Evolutionary conservation across 2,329 filamentous ascomycete genomes (phyloP).

Genomic region (Aspergillus eucalypticola): DNA sequence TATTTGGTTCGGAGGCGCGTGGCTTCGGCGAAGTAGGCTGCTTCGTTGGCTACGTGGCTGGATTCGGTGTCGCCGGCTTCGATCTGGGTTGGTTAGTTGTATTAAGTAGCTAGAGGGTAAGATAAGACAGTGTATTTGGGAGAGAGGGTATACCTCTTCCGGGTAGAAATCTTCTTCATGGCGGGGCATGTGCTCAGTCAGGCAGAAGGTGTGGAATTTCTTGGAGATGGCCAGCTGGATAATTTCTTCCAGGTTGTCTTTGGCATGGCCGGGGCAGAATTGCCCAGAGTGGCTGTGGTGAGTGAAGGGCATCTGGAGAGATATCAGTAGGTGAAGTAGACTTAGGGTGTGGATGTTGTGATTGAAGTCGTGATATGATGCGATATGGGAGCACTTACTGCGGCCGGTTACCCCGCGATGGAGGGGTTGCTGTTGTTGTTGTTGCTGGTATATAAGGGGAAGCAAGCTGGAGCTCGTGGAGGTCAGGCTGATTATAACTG

Average conservation of each 20-base stretch:
- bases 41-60: slow-evolving; percentile 49
- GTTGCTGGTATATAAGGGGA: neutral
- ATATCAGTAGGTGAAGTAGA: neutral
- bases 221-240: slow-evolving; percentile 74
- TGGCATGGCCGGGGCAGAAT: slow-evolving; percentile 89
- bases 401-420: neutral
- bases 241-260: slow-evolving; percentile 79
- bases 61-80: slow-evolving; percentile 36
- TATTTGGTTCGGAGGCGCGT: slow-evolving; percentile 70
- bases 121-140: too few relatives aligned
- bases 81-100: slow-evolving; percentile 22
- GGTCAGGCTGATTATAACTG: neutral
- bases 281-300: slow-evolving; percentile 98
- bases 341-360: neutral
- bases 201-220: slow-evolving; percentile 77
- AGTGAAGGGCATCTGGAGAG: slow-evolving; percentile 79
- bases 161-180: slow-evolving; percentile 81
- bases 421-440: neutral
- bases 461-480: neutral
- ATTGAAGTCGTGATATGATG: neutral
- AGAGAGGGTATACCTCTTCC: slow-evolving; percentile 65
- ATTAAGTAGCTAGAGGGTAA: neutral
- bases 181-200: slow-evolving; percentile 96
- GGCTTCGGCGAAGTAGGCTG: slow-evolving; percentile 74
- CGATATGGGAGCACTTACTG: slow-evolving; percentile 8